These are phyloP conservation scores for Suillus plorans DNA, from an alignment of 768 basidiomycete species.

Conservation along the genomic window DNA sequence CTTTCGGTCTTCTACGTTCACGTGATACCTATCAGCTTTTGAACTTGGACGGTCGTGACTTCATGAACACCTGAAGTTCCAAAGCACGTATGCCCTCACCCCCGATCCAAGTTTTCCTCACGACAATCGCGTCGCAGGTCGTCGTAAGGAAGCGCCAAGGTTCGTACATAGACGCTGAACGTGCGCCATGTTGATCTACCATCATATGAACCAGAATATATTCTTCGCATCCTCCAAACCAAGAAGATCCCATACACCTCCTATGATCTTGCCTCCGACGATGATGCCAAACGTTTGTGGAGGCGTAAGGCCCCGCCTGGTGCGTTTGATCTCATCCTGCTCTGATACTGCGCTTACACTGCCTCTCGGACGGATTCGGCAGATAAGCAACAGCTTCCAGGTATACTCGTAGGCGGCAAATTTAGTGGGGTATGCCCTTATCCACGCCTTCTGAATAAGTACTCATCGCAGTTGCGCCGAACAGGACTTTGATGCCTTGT, in stretches of 20 bases:
- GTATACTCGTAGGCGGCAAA: conserved; percentile 74
- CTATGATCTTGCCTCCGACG: conserved; percentile 85
- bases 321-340: conserved; percentile 24
- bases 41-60: neutral
- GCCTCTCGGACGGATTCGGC: conserved; percentile 11
- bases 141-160: conserved; percentile 80
- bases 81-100: conserved; percentile 63
- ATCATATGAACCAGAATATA: conserved; percentile 54
- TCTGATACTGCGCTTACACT: neutral
- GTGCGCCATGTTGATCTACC: conserved; percentile 1
- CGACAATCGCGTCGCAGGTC: conserved; percentile 85
- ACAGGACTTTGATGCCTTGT: conserved; percentile 78
- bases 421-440: conserved; percentile 68
- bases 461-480: conserved; percentile 1
- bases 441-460: conserved; percentile 10
- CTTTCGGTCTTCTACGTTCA: neutral
- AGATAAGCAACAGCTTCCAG: conserved; percentile 86
- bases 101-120: conserved; percentile 77
- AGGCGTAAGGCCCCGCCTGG: conserved; percentile 75
- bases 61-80: neutral
- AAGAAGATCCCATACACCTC: conserved; percentile 83
- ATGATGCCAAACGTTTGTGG: conserved; percentile 78
- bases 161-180: conserved; percentile 22
- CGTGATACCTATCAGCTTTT: neutral
- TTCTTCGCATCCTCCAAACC: conserved; percentile 78